A percentile compares a stretch with the other conserved stretches of the same genome.
Evolutionary conservation across 768 basidiomycete genomes (phyloP).

Genomic region (Rhodotorula babjevae): DNA sequence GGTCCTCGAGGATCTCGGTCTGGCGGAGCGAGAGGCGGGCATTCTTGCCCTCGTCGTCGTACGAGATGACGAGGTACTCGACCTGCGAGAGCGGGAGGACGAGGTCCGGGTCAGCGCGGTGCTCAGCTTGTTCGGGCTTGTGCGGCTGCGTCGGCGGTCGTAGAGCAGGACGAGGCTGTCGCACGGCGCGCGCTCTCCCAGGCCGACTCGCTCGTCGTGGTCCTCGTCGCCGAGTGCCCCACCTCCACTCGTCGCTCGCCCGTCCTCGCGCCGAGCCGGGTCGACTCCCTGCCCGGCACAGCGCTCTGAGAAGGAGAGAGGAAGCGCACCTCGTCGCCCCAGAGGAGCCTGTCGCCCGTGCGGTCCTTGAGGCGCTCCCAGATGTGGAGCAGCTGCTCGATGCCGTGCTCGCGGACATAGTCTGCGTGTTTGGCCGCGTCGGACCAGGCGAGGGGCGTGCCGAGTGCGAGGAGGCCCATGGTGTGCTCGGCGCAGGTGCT

Average conservation of each 20-base stretch:
- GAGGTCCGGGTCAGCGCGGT: not conserved
- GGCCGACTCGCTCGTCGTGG: too few relatives aligned
- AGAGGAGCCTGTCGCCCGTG: constrained; percentile 82
- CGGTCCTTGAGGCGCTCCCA: constrained; percentile 90
- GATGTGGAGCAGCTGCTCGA: constrained; percentile 86
- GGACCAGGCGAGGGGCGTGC: constrained; percentile 87
- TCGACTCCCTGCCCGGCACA: not conserved
- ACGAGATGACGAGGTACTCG: constrained; percentile 90
- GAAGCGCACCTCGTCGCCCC: constrained; percentile 88
- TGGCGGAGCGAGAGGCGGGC: constrained; percentile 91
- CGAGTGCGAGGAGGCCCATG: constrained; percentile 91
- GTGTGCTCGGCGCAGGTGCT: too few relatives aligned
- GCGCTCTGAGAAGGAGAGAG: not conserved
- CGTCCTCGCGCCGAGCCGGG: not conserved
- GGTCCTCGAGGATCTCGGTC: constrained; percentile 77
- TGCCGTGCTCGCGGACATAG: constrained; percentile 86
- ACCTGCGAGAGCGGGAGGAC: constrained; percentile 58
- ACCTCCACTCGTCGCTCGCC: not conserved
- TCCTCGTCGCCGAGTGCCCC: too few relatives aligned
- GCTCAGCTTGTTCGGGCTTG: too few relatives aligned
- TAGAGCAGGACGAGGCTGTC: too few relatives aligned
- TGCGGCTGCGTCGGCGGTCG: too few relatives aligned
- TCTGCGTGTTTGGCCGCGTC: constrained; percentile 80
- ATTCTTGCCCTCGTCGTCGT: constrained; percentile 70
- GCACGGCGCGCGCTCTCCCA: too few relatives aligned